Evolutionary conservation across 2,329 filamentous ascomycete species (phyloP), one percentile per base, ranked within the genome.

Genomic region (Paraconiothyrium brasiliense): DNA sequence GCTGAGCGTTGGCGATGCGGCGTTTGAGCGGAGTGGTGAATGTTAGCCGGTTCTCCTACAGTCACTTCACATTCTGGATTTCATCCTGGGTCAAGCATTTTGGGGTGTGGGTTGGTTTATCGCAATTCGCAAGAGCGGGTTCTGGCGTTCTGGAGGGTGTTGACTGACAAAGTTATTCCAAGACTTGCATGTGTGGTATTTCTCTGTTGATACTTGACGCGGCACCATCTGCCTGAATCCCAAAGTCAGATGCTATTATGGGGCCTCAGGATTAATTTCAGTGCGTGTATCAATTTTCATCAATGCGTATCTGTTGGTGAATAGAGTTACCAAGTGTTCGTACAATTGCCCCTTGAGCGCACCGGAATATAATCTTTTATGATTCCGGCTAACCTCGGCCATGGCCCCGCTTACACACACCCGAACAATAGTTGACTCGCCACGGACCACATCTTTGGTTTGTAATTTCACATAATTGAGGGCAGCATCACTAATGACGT

Each of bases 1-100:
- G 49, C 48, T 32, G 27, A 44, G 56, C 37, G 47, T 44, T 52
- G 57, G 39, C 48, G 48, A 54, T 52, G 57, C 39, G 57, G 57
- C 57, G 57, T 58, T 58, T 50, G 37, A 54, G 37, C 27, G 41
- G 24, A 30, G 22, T 34, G 22, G 43, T 57, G 46, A 34, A 43
- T 49, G 43, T 44, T 24, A 44, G 13, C 11, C n/a, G 27, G n/a
- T 22, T 46, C 50, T 54, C n/a, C 13, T 47, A 10, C 7, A 32
- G 41, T 47, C 43, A 56, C 30, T 35, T 47, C 34, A 32, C 41
- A 56, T 56, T 37, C 14, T 35, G 24, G 32, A 47, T 14, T 10
- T 34, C 32, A 22, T 56, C 43, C 34, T 37, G 54, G 54, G 34
- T 56, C 43, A 37, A 27, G 54, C 54, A 56, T 56, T 24, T 24